A percentile compares a stretch with the other conserved stretches of the same genome.
These are phyloP conservation scores for Ophiostoma angusticollis DNA, from an alignment of 2,329 filamentous ascomycete genomes.

Conservation along the genomic window DNA sequence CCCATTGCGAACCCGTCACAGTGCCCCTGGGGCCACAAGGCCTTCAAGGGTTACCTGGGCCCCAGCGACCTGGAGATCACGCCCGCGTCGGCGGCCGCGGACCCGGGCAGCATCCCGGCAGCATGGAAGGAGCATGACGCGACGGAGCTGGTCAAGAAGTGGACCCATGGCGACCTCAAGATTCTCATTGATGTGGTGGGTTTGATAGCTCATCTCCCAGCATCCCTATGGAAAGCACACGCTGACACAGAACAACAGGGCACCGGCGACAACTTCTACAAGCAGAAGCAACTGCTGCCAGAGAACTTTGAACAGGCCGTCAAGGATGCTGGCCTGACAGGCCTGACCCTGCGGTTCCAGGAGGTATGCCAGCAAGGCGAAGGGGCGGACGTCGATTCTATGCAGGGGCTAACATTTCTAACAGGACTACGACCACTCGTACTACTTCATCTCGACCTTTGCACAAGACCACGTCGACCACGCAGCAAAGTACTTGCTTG, in stretches of 20 bases:
- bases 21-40: constrained; percentile 93
- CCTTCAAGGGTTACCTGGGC: constrained; percentile 83
- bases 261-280: constrained; percentile 92
- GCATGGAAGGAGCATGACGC: constrained; percentile 87
- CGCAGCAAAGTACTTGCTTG: constrained; percentile 66
- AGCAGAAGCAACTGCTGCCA: constrained; percentile 79
- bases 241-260: constrained; percentile 38
- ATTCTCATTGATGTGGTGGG: constrained; percentile 76
- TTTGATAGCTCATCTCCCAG: too few species aligned
- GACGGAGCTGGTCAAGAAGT: constrained; percentile 71
- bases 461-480: constrained; percentile 82
- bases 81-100: constrained; percentile 7
- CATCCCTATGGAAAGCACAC: too few species aligned
- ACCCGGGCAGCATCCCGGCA: constrained; percentile 32
- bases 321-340: constrained; percentile 59
- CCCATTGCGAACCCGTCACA: constrained; percentile 77
- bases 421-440: constrained; percentile 88
- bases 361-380: too few species aligned
- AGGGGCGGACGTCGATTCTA: too few species aligned
- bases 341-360: constrained; percentile 71
- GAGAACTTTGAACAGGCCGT: constrained; percentile 82
- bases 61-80: constrained; percentile 31
- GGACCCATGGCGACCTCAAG: constrained; percentile 51
- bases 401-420: too few species aligned
- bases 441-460: constrained; percentile 91